These are phyloP conservation scores for Glycine tomentella DNA, from an alignment of 306 rosid species.

Conservation along the genomic window DNA sequence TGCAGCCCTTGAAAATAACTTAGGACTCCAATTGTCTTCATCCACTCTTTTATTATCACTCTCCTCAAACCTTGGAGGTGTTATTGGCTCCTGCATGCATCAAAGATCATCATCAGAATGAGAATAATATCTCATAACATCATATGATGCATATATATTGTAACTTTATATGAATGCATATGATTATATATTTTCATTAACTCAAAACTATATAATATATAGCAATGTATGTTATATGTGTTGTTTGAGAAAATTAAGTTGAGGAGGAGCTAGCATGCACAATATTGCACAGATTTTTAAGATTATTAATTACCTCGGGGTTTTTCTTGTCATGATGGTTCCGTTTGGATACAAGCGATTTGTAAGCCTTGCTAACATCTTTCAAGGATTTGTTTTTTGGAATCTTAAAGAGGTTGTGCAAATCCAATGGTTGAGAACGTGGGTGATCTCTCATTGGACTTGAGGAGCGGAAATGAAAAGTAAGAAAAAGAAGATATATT, in stretches of 20 bases:
- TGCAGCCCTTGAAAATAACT: constrained; percentile 42
- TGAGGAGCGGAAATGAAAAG: no score
- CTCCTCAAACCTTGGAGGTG: constrained; percentile 34
- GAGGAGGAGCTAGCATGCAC: background rate
- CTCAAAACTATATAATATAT: background rate
- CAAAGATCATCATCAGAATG: no score
- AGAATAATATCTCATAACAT: no score
- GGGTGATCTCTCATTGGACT: constrained; percentile 61
- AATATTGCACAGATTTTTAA: no score
- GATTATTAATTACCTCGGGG: constrained; percentile 39
- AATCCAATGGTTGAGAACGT: constrained; percentile 61
- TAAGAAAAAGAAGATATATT: no score
- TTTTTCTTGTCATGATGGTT: constrained; percentile 42
- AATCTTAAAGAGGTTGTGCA: constrained; percentile 59
- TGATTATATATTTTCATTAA: background rate
- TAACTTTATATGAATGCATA: no score
- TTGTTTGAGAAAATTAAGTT: background rate
- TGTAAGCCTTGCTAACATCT: constrained; percentile 67
- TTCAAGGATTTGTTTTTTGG: constrained; percentile 57
- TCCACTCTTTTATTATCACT: constrained; percentile 53
- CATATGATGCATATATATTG: no score
- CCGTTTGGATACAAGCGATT: constrained; percentile 44
- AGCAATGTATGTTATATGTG: background rate
- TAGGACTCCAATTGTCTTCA: constrained; percentile 55
- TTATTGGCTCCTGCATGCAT: constrained; percentile 44